Evolutionary conservation across 2,329 filamentous ascomycete species (phyloP).

Genomic region (Fusarium sp.): DNA sequence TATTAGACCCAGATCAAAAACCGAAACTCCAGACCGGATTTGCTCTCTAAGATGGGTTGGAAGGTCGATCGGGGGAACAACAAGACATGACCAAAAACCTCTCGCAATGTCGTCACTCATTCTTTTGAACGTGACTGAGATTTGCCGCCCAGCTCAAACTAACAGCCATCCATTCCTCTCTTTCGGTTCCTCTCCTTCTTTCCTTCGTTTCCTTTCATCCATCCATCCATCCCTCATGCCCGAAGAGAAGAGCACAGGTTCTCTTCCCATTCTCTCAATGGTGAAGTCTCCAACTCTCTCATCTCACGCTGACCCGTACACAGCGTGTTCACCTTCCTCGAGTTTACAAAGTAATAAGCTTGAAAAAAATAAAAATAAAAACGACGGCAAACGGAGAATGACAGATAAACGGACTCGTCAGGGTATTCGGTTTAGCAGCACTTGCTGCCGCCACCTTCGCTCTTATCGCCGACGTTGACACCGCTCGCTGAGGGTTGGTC

Average conservation of each 20-base stretch:
- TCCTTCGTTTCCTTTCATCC: constrained; percentile 22
- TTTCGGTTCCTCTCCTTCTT: constrained; percentile 18
- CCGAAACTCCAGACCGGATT: constrained; percentile 61
- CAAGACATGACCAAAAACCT: constrained; percentile 43
- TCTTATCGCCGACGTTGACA: constrained; percentile 76
- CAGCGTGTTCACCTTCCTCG: constrained; percentile 14
- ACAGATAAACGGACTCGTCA: constrained; percentile 29
- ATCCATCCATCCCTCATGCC: constrained; percentile 5
- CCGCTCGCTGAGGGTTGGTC: constrained; percentile 69
- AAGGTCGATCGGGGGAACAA: constrained; percentile 40
- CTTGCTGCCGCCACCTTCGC: constrained; percentile 70
- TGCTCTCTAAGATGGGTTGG: constrained; percentile 51
- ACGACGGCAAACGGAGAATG: constrained; percentile 37
- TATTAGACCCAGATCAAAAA: constrained; percentile 58
- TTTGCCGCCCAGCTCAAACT: constrained; percentile 33
- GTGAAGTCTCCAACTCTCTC: constrained; percentile 32
- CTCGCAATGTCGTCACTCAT: constrained; percentile 35
- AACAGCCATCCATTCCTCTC: constrained; percentile 29
- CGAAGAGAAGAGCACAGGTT: neutral
- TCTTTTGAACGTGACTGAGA: constrained; percentile 33
- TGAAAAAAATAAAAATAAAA: constrained; percentile 41
- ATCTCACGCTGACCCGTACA: constrained; percentile 28
- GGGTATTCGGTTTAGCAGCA: constrained; percentile 72
- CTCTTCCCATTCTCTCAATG: constrained; percentile 21
- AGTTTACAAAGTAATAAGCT: constrained; percentile 41